Base-by-base conservation (phyloP, 768 basidiomycete species). In the Suillus sp. region DNA sequence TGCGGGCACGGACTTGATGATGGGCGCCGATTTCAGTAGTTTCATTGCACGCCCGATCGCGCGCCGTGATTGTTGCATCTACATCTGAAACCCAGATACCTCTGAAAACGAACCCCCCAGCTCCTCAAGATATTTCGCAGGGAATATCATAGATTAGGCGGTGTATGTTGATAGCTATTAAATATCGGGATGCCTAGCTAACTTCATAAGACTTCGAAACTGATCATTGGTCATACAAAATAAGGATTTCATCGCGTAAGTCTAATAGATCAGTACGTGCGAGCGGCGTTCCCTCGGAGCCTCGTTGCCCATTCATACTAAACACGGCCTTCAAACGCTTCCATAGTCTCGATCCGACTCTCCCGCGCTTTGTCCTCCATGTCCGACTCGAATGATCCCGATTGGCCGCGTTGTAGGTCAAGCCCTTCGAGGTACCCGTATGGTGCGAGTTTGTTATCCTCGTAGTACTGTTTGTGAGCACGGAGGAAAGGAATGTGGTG, bases 371-470 rank as follows among this genome's bases (percentile, higher is more conserved):
- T 68, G 40, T 64, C 65, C 51, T 65, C 65, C 25, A 63, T 1
- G 25, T 18, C 11, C 11, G 25, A 45, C 13, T 45, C 35, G 20
- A 59, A 65, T 4, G 67, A 68, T n/a, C 59, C 59, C 2, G 62
- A 62, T 38, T 58, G 55, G 35, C 32, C 56, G 4, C 61, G 32
- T 42, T 34, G 60, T 18, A 9, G 3, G 16, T 40, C 4, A 13
- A 75, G 67, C 11, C 57, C 68, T 1, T 67, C 37, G 58, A 70
- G 68, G 66, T 68, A 60, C 10, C 70, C 75, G 1, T 62, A 20
- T 2, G 71, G 65, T 27, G 61, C 72, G 16, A 74, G 67, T 1
- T 61, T 65, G 11, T 68, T 67, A 10, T 74, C 72, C 35, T 74
- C 75, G 27, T 63, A 60, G 51, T 75, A 74, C 25, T 64, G 45